A percentile compares a stretch with the other conserved stretches of the same genome.
Evolutionary conservation across 139 green algal species (phyloP).

Genomic region (Raphidocelis subcapitata): DNA sequence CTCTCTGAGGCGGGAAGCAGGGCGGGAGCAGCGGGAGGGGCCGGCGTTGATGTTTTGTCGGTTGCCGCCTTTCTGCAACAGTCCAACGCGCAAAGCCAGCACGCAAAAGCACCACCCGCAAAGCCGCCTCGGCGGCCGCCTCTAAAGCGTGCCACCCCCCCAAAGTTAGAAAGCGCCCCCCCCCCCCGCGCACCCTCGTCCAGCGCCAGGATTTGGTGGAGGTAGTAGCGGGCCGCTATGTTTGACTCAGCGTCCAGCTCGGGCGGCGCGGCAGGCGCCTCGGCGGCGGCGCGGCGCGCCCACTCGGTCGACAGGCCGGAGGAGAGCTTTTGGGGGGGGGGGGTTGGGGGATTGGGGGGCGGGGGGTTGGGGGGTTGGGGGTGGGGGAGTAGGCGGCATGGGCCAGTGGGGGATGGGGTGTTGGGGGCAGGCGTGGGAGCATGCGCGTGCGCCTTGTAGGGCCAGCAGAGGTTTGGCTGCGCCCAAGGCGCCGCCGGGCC

Average conservation of each 20-base stretch:
- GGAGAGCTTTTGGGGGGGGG: constrained; percentile 19
- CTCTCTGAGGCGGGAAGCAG: constrained; percentile 30
- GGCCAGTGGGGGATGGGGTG: background rate
- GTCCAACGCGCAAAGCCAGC: too few relatives aligned
- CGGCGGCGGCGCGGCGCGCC: background rate
- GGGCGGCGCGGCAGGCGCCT: background rate
- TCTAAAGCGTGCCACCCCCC: too few relatives aligned
- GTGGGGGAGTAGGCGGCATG: background rate
- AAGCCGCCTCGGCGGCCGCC: too few relatives aligned
- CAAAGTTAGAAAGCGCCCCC: too few relatives aligned
- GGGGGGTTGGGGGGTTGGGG: background rate
- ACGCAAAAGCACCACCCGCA: too few relatives aligned
- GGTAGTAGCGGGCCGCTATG: constrained; percentile 66
- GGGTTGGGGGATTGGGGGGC: background rate
- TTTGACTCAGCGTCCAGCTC: background rate
- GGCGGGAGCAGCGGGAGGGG: too few relatives aligned
- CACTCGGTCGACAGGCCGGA: constrained; percentile 30
- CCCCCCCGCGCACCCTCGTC: constrained; percentile 44
- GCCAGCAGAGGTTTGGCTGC: too few relatives aligned
- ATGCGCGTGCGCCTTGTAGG: too few relatives aligned
- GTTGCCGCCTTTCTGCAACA: too few relatives aligned
- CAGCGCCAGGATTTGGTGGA: constrained; percentile 74
- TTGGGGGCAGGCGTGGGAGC: too few relatives aligned
- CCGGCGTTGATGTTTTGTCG: too few relatives aligned
- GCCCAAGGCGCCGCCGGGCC: too few relatives aligned